These are phyloP conservation scores for Eucalyptus curtisii DNA, from an alignment of 345 rosid species.

Conservation along the genomic window DNA sequence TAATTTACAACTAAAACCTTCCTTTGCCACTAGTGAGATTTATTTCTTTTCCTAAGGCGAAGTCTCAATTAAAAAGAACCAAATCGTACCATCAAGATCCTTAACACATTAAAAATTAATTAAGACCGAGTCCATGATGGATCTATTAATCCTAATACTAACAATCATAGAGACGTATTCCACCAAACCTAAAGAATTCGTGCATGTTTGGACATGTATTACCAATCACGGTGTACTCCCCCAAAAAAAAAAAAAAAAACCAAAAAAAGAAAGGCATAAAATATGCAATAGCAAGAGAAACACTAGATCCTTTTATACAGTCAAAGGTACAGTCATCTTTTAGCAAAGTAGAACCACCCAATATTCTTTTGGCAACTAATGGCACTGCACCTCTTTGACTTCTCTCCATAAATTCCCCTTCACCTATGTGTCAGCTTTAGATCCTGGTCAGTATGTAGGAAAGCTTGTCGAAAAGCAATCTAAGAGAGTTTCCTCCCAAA, in stretches of 20 bases:
- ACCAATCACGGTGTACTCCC: background rate
- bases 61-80: background rate
- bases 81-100: background rate
- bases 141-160: background rate
- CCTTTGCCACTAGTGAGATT: background rate
- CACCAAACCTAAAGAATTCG: background rate
- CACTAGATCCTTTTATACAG: background rate
- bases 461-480: background rate
- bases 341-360: background rate
- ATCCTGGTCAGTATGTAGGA: background rate
- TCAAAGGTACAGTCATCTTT: background rate
- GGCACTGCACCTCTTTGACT: background rate
- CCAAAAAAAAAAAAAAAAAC: rapidly evolving
- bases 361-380: background rate
- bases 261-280: background rate
- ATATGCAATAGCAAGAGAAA: background rate
- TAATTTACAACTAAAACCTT: background rate
- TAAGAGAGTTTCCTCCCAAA: background rate
- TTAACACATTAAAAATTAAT: background rate
- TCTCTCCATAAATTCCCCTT: background rate
- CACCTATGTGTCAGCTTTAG: background rate
- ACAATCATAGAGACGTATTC: background rate
- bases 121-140: background rate
- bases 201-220: background rate
- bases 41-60: background rate